phyloP scores from a whole-genome alignment of 306 rosid species.

The Trifolium pratense region DNA sequence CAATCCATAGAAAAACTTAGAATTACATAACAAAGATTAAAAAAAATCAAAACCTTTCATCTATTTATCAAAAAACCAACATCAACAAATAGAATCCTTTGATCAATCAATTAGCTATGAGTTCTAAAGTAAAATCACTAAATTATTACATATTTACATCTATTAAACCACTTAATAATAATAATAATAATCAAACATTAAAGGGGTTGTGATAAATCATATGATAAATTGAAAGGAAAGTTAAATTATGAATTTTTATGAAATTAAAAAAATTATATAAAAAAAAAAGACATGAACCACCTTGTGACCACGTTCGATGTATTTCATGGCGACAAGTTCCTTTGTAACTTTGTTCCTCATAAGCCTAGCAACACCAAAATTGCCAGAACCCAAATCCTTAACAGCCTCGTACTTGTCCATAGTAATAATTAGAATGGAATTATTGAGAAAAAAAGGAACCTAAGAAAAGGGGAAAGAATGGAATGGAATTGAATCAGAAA shows the following conservation, averaged over 20 bases:
- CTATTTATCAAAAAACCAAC: not conserved
- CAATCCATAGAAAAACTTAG: not conserved
- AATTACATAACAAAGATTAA: not conserved
- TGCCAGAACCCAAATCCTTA: slow-evolving; percentile 68
- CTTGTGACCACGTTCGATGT: slow-evolving; percentile 70
- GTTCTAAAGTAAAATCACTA: slow-evolving; percentile 15
- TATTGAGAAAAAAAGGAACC: not conserved
- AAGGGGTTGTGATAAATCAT: slow-evolving; percentile 13
- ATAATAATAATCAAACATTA: not conserved
- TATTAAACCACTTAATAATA: not conserved
- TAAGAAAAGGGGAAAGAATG: not conserved
- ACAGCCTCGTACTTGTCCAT: slow-evolving; percentile 71
- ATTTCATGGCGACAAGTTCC: slow-evolving; percentile 80
- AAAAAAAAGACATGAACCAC: slow-evolving; percentile 37
- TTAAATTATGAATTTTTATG: not conserved
- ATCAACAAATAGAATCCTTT: not conserved
- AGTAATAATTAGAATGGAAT: not conserved
- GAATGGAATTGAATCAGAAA: slow-evolving; percentile 30
- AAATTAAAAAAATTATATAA: not conserved
- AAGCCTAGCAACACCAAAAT: slow-evolving; percentile 72
- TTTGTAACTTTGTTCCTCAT: slow-evolving; percentile 67
- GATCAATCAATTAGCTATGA: slow-evolving; percentile 11
- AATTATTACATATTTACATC: not conserved
- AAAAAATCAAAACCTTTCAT: not conserved
- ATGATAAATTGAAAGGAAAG: not conserved